These are phyloP conservation scores for Neurospora africana DNA, from an alignment of 495 filamentous ascomycete genomes.

Conservation along the genomic window DNA sequence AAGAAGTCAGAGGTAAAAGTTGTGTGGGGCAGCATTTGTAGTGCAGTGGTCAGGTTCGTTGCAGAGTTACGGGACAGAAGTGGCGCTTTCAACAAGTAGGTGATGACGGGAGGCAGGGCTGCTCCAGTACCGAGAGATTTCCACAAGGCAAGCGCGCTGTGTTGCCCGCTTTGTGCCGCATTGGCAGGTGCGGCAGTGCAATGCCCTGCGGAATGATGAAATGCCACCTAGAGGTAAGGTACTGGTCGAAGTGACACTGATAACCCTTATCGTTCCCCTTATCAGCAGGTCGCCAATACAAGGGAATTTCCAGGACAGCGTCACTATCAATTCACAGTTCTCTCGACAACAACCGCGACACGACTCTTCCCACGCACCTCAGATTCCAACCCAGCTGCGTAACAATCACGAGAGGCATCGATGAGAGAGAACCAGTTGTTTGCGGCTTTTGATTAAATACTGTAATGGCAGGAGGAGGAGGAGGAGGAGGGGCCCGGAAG, in stretches of 20 bases:
- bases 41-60: neutral
- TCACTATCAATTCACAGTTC: neutral
- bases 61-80: neutral
- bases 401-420: neutral
- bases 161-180: neutral
- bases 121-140: neutral
- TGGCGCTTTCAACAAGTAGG: neutral
- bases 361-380: neutral
- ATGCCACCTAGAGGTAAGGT: neutral
- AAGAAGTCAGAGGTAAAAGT: neutral
- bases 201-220: neutral
- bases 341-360: neutral
- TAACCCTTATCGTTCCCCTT: neutral
- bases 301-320: neutral
- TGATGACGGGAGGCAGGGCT: neutral
- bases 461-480: conserved; percentile 33
- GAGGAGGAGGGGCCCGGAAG: conserved; percentile 21
- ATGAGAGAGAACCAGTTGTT: neutral
- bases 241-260: neutral
- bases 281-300: neutral
- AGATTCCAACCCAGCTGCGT: neutral
- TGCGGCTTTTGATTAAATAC: neutral
- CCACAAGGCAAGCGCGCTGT: neutral
- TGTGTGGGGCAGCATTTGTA: neutral
- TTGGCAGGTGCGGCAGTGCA: neutral